Base-by-base conservation (phyloP, 2,329 filamentous ascomycete species). In the Pseudogymnoascus sp. region DNA sequence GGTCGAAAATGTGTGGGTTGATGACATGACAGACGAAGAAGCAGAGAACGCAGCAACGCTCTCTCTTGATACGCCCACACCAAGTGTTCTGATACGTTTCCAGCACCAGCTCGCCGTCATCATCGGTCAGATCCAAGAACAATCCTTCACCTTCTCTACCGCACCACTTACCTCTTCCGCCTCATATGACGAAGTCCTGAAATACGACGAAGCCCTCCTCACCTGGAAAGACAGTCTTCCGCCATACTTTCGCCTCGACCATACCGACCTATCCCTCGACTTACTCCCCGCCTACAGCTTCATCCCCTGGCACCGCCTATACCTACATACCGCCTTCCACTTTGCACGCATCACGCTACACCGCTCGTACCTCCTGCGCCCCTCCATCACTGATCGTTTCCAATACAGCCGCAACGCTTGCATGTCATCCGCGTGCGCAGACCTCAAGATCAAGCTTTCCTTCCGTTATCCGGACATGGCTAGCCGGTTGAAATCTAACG, bases 331-430 rank as follows among this genome's bases (percentile, higher is more conserved):
- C 16, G 71, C 72, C 60, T 78, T 75, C 60, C 74, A 77, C 63
- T 78, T 77, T 61, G 72, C 75, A 3, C 68, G 75, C 26, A 74
- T 77, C 37, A 78, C 75, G 2, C 71, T 78, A 1, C 76, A 77
- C 64, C 71, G 76, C 2, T 72, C 75, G 0, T 77, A 75, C 47
- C 70, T 77, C 1, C 68, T 77, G n/a, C 72, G 74, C 1, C 71
- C 75, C 60, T 77, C 75, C 14, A 76, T 77, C 64, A 77, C 75
- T 0, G 73, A 77, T 63, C 71, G 74, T 4, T 77, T 75, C 67
- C 71, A 70, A 47, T 69, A 74, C 63, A 77, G 75, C 37, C 74
- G 75, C 29, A 75, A 78, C 54, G 74, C 73, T 6, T 78, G 76
- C 62, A 76, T 77, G 2, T 69, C 71, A 4, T 77, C 76, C 0